A percentile compares a stretch with the other conserved stretches of the same genome.
Evolutionary conservation across 495 filamentous ascomycete genomes (phyloP).

Genomic region (Astrothelium macrocarpum): DNA sequence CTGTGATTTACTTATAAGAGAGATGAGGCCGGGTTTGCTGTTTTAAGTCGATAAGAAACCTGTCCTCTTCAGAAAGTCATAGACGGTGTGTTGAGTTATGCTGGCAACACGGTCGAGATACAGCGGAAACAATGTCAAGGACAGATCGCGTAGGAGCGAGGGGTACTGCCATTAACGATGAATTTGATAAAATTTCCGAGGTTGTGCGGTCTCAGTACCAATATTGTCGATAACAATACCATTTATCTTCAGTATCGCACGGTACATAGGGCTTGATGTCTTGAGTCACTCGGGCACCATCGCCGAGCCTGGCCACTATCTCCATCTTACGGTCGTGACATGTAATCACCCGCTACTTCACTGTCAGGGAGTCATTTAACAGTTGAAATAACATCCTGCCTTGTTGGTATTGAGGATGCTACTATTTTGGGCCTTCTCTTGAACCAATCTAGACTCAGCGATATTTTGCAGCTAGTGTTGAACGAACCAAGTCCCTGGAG

Average conservation of each 20-base stretch:
- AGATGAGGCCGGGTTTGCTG: too few species aligned
- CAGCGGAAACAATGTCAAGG: too few species aligned
- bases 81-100: too few species aligned
- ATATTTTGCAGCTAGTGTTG: not conserved
- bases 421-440: slow-evolving; percentile 1
- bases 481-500: not conserved
- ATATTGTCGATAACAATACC: not conserved
- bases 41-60: too few species aligned
- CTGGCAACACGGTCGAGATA: too few species aligned
- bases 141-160: too few species aligned
- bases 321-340: not conserved
- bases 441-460: not conserved
- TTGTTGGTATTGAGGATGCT: not conserved
- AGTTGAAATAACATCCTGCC: too few species aligned
- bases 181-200: not conserved
- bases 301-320: not conserved
- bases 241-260: not conserved
- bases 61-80: too few species aligned
- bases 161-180: too few species aligned
- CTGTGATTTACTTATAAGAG: too few species aligned
- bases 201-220: not conserved
- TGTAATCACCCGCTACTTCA: too few species aligned
- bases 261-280: not conserved
- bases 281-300: not conserved
- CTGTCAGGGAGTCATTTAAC: too few species aligned